Base-by-base conservation (phyloP, 2,329 filamentous ascomycete species). In the Aspergillus hortae region DNA sequence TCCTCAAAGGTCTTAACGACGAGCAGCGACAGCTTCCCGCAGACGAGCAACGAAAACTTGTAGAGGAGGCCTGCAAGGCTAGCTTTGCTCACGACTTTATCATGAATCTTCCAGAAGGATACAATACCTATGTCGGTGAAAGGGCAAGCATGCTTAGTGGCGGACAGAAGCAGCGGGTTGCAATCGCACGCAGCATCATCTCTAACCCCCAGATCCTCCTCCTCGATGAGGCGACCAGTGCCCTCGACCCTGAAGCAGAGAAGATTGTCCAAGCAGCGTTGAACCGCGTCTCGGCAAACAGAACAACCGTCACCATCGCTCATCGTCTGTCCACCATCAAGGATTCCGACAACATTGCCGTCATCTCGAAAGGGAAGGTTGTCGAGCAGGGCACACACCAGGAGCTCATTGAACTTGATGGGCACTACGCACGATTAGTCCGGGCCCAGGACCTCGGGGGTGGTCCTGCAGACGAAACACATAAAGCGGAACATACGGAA, bases 111-210 rank as follows among this genome's bases (percentile, higher is more conserved):
- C 88, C 89, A 0, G 83, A 94, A 57, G 87, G 87, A 6, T 95
- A 95, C 61, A 79, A 92, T 57, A 95, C 91, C 0, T 82, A 89
- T 54, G 89, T 95, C 15, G 91, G 91, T 50, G 88, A 94, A 68
- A 81, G 89, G 55, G 91, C 89, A 4, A 89, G 91, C 58, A 73
- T 92, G 46, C 77, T 96, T 6, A 91, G 87, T 44, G 91, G 91
- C 65, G 91, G 91, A 14, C 91, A 96, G 72, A 92, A 94, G 68
- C 91, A 95, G 71, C 87, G 91, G 56, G 90, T 95, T 61, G 89
- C 90, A 9, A 94, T 95, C 67, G 89, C 90, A 4, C 79, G 89
- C 57, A 89, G 88, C 32, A 81, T 94, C 47, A 85, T 95, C 17
- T 89, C 85, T 2, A 84, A 94, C 57, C 90, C 90, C 0, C 89